phyloP scores from a whole-genome alignment of 208 protist species.

The Trypanosoma cruzi region DNA sequence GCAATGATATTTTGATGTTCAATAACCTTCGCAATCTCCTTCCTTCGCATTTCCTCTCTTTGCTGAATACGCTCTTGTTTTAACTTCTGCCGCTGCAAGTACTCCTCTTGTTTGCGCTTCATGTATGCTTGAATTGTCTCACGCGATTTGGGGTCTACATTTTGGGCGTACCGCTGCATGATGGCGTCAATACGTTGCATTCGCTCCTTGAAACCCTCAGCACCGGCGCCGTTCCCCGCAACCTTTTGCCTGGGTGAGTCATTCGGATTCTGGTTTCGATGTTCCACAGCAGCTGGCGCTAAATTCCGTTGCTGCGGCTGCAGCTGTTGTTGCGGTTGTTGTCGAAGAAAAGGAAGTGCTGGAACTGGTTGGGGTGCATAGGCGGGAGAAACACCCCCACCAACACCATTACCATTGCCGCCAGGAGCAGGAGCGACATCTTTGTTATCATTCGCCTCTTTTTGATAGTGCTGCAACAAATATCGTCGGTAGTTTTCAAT shows the following conservation, averaged over 20 bases:
- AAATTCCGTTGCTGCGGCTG: slow-evolving; percentile 16
- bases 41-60: slow-evolving; percentile 54
- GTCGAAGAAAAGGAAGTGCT: slow-evolving; percentile 4
- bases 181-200: slow-evolving; percentile 86
- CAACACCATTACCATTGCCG: background rate
- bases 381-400: background rate
- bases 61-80: slow-evolving; percentile 54
- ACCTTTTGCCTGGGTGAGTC: background rate
- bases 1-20: slow-evolving; percentile 35
- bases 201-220: slow-evolving; percentile 41
- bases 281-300: background rate
- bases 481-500: slow-evolving; percentile 28
- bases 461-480: slow-evolving; percentile 21
- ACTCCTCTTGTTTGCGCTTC: slow-evolving; percentile 87
- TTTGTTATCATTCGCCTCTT: background rate
- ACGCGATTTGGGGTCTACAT: slow-evolving; percentile 67
- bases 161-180: slow-evolving; percentile 73
- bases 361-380: background rate
- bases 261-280: background rate
- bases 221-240: background rate
- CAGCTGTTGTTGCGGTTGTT: slow-evolving; percentile 17
- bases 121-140: slow-evolving; percentile 91
- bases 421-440: background rate
- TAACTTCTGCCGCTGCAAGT: slow-evolving; percentile 61
- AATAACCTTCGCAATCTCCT: slow-evolving; percentile 67